Evolutionary conservation across 495 filamentous ascomycete genomes (phyloP), one percentile per base, ranked within the genome.

Genomic region (Hyaloscypha hepaticicola): DNA sequence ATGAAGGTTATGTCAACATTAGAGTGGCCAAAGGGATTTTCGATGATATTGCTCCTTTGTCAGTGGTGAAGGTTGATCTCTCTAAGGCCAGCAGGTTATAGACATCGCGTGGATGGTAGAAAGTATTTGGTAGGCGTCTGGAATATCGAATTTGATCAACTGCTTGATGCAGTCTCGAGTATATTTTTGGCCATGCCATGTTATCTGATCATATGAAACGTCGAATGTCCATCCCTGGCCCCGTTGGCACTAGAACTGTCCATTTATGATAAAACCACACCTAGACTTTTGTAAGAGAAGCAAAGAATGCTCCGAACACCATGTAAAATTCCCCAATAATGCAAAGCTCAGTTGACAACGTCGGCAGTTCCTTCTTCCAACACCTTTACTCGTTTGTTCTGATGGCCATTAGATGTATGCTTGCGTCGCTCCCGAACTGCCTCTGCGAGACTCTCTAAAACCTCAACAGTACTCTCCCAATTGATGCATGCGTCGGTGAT

Each of bases 401-500:
- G 22, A 19, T 56, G 45, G 11, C 33, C 31, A 38, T 60, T 63
- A 24, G 61, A 14, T 19, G 53, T 14, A 21, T 64, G 25, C 72
- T 78, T 74, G n/a, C 95, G 82, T 72, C 95, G 83, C 29, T 85
- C 87, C 34, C 87, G 84, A 45, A 97, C 89, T n/a, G 90, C 90
- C 26, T 88, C 88, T 11, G 95, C 96, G 5, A 99, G 83, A 70
- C 90, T 83, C 68, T 96, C 88, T n/a, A 99, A 82, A 1, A 95
- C 90, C 4, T 85, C 80, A 55, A 96, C 88, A 0, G 95, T 99
- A 41, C 79, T 81, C 48, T 96, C 90, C 95, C 95, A 99, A 80
- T 92, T 82, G 70, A 99, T 96, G 78, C 95, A 99, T 51, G 96
- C 95, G 75, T 99, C 95, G 1, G 95, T 99, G 76, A 99, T 98